These are phyloP conservation scores for Talaromyces sp. DNA, from an alignment of 2,329 filamentous ascomycete species.

Conservation along the genomic window DNA sequence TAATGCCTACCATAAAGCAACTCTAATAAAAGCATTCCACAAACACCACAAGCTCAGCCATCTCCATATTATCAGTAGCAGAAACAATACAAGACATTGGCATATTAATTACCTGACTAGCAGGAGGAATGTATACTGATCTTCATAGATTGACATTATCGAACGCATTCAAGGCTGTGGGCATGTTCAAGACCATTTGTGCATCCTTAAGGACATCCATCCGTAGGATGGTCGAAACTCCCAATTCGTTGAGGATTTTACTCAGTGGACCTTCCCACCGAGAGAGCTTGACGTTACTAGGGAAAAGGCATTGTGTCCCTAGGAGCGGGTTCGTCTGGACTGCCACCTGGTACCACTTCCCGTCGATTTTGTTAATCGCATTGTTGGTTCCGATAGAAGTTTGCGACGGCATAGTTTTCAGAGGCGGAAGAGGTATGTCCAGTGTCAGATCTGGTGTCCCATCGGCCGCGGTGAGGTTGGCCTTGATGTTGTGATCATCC, in stretches of 20 bases:
- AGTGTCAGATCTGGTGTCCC: background rate
- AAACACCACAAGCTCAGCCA: background rate
- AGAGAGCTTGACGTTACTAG: constrained; percentile 8
- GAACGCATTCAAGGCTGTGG: constrained; percentile 8
- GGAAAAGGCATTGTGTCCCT: constrained; percentile 11
- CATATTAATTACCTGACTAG: background rate
- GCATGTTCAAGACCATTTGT: constrained; percentile 16
- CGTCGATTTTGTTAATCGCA: constrained; percentile 15
- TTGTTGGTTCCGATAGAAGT: constrained; percentile 13
- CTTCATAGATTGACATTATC: constrained; percentile 11
- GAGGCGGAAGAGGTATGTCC: constrained; percentile 10
- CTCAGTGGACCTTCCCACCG: constrained; percentile 12
- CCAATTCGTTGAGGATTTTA: constrained; percentile 13
- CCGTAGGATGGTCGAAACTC: constrained; percentile 9
- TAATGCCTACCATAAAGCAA: background rate
- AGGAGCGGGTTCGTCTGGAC: constrained; percentile 14
- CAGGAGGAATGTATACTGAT: background rate
- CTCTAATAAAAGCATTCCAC: background rate
- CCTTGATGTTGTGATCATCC: constrained; percentile 9
- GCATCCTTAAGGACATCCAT: constrained; percentile 16
- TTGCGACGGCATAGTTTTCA: constrained; percentile 12
- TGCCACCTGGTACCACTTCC: constrained; percentile 13
- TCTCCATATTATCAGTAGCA: background rate
- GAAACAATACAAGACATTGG: background rate
- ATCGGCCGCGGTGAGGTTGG: constrained; percentile 2